These are phyloP conservation scores for Daldinia bambusicola DNA, from an alignment of 495 filamentous ascomycete species.

Conservation along the genomic window DNA sequence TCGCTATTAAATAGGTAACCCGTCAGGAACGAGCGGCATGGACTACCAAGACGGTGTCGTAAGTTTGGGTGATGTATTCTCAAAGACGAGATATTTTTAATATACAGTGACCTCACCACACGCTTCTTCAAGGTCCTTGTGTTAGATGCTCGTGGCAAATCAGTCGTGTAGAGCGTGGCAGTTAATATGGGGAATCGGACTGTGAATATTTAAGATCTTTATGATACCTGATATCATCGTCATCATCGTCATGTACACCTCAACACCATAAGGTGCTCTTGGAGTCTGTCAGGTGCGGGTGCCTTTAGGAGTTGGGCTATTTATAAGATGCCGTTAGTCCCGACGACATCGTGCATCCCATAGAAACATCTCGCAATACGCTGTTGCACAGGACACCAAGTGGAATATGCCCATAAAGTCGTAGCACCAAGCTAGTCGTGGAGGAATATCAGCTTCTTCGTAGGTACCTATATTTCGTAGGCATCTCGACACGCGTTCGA, in stretches of 20 bases:
- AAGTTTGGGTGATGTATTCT: constrained; percentile 16
- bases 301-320: not conserved
- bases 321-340: not conserved
- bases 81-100: constrained; percentile 10
- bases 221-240: not conserved
- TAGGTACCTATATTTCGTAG: not conserved
- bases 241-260: not conserved
- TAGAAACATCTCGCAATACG: not conserved
- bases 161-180: constrained; percentile 11
- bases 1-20: constrained; percentile 20
- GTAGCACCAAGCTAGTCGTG: not conserved
- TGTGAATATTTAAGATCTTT: constrained; percentile 22
- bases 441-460: not conserved
- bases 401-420: not conserved
- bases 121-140: not conserved
- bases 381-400: not conserved
- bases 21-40: constrained; percentile 1
- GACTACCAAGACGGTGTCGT: constrained; percentile 20
- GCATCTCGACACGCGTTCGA: not conserved
- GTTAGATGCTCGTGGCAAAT: constrained; percentile 11
- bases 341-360: not conserved
- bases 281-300: not conserved
- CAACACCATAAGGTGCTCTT: not conserved
- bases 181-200: constrained; percentile 36
- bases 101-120: constrained; percentile 19